Evolutionary conservation across 1,139 yeast species (phyloP).

Genomic region (Citeromyces hawaiiensis): DNA sequence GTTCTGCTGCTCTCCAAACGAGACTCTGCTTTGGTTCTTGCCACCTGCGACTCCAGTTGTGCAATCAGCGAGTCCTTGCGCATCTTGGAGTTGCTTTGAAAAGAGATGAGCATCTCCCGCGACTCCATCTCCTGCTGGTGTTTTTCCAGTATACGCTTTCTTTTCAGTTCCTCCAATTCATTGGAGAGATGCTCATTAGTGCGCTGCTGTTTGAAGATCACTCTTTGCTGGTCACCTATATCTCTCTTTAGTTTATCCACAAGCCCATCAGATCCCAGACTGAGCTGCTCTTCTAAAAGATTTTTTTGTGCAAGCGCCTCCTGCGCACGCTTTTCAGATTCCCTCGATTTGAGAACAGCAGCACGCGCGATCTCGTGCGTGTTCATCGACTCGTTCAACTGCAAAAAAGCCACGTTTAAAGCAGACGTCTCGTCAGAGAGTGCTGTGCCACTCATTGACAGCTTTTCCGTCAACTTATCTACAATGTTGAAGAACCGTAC

Average conservation of each 20-base stretch:
- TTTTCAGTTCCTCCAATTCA: slow-evolving; percentile 62
- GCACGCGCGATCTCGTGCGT: slow-evolving; percentile 85
- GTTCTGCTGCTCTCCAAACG: slow-evolving; percentile 40
- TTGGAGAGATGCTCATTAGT: slow-evolving; percentile 47
- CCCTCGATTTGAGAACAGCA: slow-evolving; percentile 64
- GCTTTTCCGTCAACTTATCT: slow-evolving; percentile 74
- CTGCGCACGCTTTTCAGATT: slow-evolving; percentile 53
- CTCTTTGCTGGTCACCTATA: slow-evolving; percentile 58
- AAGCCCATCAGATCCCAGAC: slow-evolving; percentile 77
- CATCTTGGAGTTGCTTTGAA: slow-evolving; percentile 2
- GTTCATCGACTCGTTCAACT: slow-evolving; percentile 62
- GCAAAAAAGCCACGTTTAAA: slow-evolving; percentile 72
- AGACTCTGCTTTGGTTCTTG: slow-evolving; percentile 49
- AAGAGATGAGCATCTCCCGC: slow-evolving; percentile 60
- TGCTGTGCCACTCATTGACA: slow-evolving; percentile 47
- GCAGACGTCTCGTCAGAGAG: slow-evolving; percentile 59
- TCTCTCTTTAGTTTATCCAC: slow-evolving; percentile 61
- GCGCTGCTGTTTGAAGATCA: slow-evolving; percentile 53
- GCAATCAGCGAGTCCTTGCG: slow-evolving; percentile 2
- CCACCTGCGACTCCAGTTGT: slow-evolving; percentile 30
- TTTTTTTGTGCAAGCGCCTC: slow-evolving; percentile 82
- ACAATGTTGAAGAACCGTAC: slow-evolving; percentile 63
- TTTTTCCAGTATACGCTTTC: slow-evolving; percentile 58
- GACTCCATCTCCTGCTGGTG: slow-evolving; percentile 83
- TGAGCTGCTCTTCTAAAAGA: slow-evolving; percentile 56